Conservation (phyloP, 139 green algal species). For the Chlamydomonas urium region DNA sequence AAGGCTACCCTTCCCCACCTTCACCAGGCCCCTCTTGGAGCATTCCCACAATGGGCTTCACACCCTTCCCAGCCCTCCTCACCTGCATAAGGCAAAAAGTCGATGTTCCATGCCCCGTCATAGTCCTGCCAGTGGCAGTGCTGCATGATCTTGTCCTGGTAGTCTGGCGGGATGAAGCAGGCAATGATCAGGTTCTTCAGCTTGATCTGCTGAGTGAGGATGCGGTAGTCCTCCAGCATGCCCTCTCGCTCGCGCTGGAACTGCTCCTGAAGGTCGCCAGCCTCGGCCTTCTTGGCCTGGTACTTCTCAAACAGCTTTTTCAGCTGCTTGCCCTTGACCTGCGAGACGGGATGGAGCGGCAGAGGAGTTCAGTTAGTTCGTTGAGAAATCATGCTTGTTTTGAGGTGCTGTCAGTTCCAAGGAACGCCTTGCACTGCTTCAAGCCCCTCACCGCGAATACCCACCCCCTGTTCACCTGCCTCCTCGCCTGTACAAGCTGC, state of each 20-base stretch:
- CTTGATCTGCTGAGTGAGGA: slow-evolving; percentile 64
- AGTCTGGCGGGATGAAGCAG: slow-evolving; percentile 66
- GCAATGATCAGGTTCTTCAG: slow-evolving; percentile 73
- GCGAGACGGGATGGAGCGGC: too few relatives aligned
- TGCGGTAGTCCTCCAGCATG: slow-evolving; percentile 64
- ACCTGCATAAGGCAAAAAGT: slow-evolving; percentile 43
- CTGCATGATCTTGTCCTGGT: slow-evolving; percentile 70
- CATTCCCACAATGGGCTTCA: not conserved
- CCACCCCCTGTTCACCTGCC: too few relatives aligned
- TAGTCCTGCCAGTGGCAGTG: slow-evolving; percentile 62
- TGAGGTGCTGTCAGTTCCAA: too few relatives aligned
- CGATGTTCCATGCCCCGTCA: slow-evolving; percentile 55
- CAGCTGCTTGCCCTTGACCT: slow-evolving; percentile 59
- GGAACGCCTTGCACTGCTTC: too few relatives aligned
- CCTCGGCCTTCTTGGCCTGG: slow-evolving; percentile 54
- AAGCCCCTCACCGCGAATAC: too few relatives aligned
- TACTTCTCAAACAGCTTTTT: slow-evolving; percentile 66
- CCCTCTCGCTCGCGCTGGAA: slow-evolving; percentile 62
- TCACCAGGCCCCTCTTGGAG: too few relatives aligned
- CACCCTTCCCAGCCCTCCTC: not conserved
- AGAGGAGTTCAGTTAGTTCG: too few relatives aligned
- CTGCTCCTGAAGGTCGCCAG: slow-evolving; percentile 50
- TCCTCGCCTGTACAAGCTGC: too few relatives aligned
- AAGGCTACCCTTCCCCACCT: too few relatives aligned
- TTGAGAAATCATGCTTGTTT: too few relatives aligned